Evolutionary conservation across 192 early-diverging fungal genomes (phyloP).

Genomic region (Gonapodya sp.): DNA sequence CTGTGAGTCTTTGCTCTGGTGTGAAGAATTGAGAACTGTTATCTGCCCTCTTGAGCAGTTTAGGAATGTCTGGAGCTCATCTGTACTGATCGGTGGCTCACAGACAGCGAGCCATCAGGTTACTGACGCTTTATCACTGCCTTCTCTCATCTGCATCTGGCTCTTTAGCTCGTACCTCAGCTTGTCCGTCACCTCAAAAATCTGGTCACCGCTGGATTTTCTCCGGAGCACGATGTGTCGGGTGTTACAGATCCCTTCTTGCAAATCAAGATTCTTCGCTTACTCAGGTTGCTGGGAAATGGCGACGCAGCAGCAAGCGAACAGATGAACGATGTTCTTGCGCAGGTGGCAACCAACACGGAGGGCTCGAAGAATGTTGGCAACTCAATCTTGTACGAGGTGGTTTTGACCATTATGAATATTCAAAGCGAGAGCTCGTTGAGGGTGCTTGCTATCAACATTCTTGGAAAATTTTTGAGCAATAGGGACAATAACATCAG

Average conservation of each 20-base stretch:
- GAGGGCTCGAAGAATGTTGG: slow-evolving; percentile 94
- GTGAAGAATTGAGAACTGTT: slow-evolving; percentile 29
- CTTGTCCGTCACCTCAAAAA: slow-evolving; percentile 82
- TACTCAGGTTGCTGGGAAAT: slow-evolving; percentile 75
- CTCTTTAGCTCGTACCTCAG: slow-evolving; percentile 56
- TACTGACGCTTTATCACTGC: background rate
- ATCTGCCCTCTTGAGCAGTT: slow-evolving; percentile 4
- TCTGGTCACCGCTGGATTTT: slow-evolving; percentile 73
- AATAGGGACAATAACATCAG: slow-evolving; percentile 97
- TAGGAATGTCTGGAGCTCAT: slow-evolving; percentile 4
- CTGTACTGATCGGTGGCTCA: background rate
- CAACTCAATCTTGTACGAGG: slow-evolving; percentile 95
- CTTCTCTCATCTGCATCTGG: background rate
- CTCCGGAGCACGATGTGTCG: slow-evolving; percentile 90
- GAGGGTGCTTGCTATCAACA: slow-evolving; percentile 92
- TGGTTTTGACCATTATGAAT: slow-evolving; percentile 92
- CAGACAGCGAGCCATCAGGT: background rate
- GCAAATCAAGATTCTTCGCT: slow-evolving; percentile 83
- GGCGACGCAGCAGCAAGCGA: slow-evolving; percentile 79
- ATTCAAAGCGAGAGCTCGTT: slow-evolving; percentile 83
- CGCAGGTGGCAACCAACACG: slow-evolving; percentile 88
- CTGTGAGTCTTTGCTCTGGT: background rate
- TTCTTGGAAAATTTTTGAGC: slow-evolving; percentile 89
- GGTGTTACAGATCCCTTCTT: slow-evolving; percentile 97
- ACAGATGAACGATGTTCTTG: slow-evolving; percentile 92